These are phyloP conservation scores for Trametes polyzona DNA, from an alignment of 1,284 basidiomycete species.

Conservation along the genomic window DNA sequence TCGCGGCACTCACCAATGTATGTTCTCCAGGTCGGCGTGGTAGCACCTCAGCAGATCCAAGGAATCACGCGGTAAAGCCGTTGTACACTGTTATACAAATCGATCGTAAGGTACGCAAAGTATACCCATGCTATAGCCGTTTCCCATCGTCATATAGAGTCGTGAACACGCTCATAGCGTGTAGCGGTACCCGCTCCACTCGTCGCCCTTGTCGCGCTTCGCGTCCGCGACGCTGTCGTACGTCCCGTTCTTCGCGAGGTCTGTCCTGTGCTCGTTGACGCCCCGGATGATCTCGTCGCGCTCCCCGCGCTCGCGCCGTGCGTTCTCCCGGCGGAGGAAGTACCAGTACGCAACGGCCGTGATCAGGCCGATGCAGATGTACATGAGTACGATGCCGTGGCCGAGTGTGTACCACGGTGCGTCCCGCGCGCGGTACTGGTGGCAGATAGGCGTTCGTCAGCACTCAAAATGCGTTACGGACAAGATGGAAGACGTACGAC, in stretches of 20 bases:
- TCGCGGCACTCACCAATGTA: too few relatives aligned
- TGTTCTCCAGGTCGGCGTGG: too few relatives aligned
- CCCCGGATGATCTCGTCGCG: conserved; percentile 50
- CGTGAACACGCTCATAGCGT: conserved; percentile 28
- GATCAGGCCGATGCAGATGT: conserved; percentile 51
- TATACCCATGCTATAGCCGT: background rate
- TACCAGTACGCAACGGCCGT: conserved; percentile 42
- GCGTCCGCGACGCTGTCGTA: conserved; percentile 41
- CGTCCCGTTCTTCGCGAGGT: conserved; percentile 37
- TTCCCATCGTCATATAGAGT: background rate
- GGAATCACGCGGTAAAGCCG: conserved; percentile 13
- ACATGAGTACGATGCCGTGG: conserved; percentile 53
- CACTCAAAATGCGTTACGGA: background rate
- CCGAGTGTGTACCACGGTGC: conserved; percentile 54
- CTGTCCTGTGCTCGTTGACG: conserved; percentile 33
- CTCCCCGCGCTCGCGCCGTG: conserved; percentile 47
- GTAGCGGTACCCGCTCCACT: conserved; percentile 44
- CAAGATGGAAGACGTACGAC: conserved; percentile 39
- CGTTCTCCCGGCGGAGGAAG: conserved; percentile 47
- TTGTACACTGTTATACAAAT: conserved; percentile 15
- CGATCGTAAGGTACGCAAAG: conserved; percentile 3
- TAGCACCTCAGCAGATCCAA: too few relatives aligned
- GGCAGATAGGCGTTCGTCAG: background rate
- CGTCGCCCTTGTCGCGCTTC: conserved; percentile 43
- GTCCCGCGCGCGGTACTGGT: conserved; percentile 28